Conservation (phyloP, 164 flowering plant species). For the Echeveria elegans region DNA sequence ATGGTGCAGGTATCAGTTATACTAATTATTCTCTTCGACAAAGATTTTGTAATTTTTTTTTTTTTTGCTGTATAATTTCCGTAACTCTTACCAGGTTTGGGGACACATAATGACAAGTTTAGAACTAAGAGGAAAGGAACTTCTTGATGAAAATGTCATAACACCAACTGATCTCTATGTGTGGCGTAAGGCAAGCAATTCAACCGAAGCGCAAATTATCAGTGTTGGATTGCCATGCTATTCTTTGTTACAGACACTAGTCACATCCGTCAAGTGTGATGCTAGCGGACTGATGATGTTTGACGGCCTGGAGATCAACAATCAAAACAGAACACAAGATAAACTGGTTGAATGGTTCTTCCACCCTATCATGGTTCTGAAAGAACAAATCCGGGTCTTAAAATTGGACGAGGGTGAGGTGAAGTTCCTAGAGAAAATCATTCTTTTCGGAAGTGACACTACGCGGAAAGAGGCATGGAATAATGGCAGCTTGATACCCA, state of each 20-base stretch:
- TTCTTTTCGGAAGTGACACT: constrained; percentile 40
- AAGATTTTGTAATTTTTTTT: too few species aligned
- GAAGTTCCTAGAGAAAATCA: constrained; percentile 51
- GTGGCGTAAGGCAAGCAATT: constrained; percentile 48
- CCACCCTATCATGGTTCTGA: constrained; percentile 64
- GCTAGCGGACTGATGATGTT: constrained; percentile 48
- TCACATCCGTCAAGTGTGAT: constrained; percentile 57
- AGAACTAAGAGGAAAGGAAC: constrained; percentile 18
- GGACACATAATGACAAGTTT: constrained; percentile 45
- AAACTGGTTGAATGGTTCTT: constrained; percentile 84
- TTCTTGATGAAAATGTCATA: constrained; percentile 52
- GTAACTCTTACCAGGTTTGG: constrained; percentile 52
- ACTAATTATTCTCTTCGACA: too few species aligned
- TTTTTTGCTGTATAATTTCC: background rate
- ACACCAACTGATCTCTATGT: constrained; percentile 49
- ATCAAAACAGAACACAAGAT: constrained; percentile 71
- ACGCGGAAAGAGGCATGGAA: constrained; percentile 60
- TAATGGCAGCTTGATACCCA: constrained; percentile 47
- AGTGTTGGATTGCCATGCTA: constrained; percentile 66
- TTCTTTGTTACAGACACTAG: constrained; percentile 41
- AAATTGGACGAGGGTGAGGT: constrained; percentile 48
- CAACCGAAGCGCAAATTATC: constrained; percentile 33
- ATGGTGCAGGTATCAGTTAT: constrained; percentile 67
- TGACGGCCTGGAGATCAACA: constrained; percentile 57
- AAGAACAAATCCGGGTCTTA: constrained; percentile 64